These are phyloP conservation scores for Zymoseptoria brevis DNA, from an alignment of 2,329 filamentous ascomycete species.

Conservation along the genomic window DNA sequence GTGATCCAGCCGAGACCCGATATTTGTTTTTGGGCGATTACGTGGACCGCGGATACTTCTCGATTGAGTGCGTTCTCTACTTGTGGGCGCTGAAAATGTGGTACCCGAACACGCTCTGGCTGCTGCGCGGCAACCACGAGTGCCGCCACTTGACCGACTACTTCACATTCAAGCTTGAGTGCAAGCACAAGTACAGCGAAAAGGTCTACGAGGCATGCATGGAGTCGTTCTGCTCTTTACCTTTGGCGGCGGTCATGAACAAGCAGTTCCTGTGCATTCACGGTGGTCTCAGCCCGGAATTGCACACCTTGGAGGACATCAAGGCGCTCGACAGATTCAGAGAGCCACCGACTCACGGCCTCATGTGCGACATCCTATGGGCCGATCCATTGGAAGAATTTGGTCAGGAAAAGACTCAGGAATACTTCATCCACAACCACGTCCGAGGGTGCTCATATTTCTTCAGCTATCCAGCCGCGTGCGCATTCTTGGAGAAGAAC, in stretches of 20 bases:
- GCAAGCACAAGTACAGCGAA: constrained; percentile 99
- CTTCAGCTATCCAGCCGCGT: constrained; percentile 96
- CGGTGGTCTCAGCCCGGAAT: constrained; percentile 87
- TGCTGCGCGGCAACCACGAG: constrained; percentile 95
- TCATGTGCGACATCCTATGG: constrained; percentile 99
- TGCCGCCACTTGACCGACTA: constrained; percentile 98
- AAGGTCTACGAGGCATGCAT: constrained; percentile 94
- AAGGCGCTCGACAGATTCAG: constrained; percentile 98
- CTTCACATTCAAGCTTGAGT: constrained; percentile 99
- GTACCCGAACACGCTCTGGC: constrained; percentile 95
- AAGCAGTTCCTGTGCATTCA: constrained; percentile 99
- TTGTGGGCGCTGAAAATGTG: constrained; percentile 98
- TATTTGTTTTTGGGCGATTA: constrained; percentile 98
- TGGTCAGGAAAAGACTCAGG: constrained; percentile 94
- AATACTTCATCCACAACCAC: constrained; percentile 97
- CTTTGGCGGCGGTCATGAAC: constrained; percentile 96
- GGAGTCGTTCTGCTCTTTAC: constrained; percentile 92
- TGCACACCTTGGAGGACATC: constrained; percentile 91
- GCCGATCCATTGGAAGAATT: constrained; percentile 97
- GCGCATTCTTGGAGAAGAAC: constrained; percentile 97
- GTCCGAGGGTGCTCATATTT: constrained; percentile 98
- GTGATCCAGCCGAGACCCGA: constrained; percentile 89
- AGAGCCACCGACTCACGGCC: constrained; percentile 89
- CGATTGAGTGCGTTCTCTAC: constrained; percentile 97
- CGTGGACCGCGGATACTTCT: constrained; percentile 96